These are phyloP conservation scores for Carex scoparia DNA, from an alignment of 176 grass and related monocot species.

Conservation along the genomic window DNA sequence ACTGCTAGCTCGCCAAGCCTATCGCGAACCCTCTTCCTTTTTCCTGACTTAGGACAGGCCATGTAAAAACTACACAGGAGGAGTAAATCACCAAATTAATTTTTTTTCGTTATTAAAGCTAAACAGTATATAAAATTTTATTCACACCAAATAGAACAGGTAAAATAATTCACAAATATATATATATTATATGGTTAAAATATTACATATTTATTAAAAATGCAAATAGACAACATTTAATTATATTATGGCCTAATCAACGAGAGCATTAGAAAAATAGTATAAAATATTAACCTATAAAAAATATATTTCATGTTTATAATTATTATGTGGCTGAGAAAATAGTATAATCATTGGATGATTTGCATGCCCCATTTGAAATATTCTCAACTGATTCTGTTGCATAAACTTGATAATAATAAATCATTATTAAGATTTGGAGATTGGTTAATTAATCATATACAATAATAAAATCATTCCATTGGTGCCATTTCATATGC, in stretches of 20 bases:
- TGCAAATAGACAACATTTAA: neutral
- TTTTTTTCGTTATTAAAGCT: too few species aligned
- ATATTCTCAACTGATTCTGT: neutral
- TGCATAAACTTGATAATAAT: neutral
- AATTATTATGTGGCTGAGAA: neutral
- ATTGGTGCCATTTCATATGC: neutral
- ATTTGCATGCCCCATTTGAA: conserved; percentile 11
- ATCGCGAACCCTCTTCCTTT: too few species aligned
- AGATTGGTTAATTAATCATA: neutral
- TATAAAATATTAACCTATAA: neutral
- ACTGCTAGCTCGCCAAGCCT: too few species aligned
- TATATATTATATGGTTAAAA: too few species aligned
- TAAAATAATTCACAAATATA: neutral
- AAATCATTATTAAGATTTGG: neutral
- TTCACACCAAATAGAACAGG: too few species aligned
- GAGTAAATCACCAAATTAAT: too few species aligned
- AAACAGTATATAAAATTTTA: too few species aligned
- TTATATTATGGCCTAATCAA: neutral
- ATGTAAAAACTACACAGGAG: too few species aligned
- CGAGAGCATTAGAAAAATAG: neutral
- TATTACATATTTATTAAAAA: neutral
- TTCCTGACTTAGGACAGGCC: too few species aligned
- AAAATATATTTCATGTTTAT: neutral
- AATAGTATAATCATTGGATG: conserved; percentile 1
- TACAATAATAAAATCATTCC: neutral